Percentiles rank a stretch among this genome's conserved stretches.
phyloP scores from a whole-genome alignment of 441 rosid genomes.

The Bruguiera hainesii region DNA sequence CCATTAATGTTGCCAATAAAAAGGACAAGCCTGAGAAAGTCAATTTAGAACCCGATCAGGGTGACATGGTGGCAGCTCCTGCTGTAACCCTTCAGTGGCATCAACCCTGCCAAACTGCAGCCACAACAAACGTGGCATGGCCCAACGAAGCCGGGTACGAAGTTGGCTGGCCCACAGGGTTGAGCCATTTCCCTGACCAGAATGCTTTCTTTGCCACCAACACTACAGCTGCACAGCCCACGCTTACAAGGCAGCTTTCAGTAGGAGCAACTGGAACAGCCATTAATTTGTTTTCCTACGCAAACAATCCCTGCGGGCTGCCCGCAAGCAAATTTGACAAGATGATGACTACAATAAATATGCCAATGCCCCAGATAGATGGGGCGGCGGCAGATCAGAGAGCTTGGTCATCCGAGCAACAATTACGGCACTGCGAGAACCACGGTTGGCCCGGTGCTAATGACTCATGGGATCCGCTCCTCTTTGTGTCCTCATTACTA shows the following conservation, averaged over 20 bases:
- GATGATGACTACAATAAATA: neutral
- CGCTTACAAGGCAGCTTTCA: constrained; percentile 27
- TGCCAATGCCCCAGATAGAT: constrained; percentile 25
- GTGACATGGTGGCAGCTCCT: constrained; percentile 14
- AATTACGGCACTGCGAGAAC: constrained; percentile 28
- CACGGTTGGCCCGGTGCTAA: constrained; percentile 24
- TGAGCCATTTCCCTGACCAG: constrained; percentile 25
- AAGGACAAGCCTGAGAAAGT: constrained; percentile 9
- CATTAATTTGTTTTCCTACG: constrained; percentile 18
- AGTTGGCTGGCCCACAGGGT: constrained; percentile 30
- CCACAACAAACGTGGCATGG: constrained; percentile 24
- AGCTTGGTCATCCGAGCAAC: constrained; percentile 37
- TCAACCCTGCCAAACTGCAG: constrained; percentile 15
- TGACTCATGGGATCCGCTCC: constrained; percentile 40
- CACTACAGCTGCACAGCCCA: constrained; percentile 7
- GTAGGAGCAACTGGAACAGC: constrained; percentile 18
- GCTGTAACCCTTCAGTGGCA: constrained; percentile 23
- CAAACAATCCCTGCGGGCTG: constrained; percentile 21
- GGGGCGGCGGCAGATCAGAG: constrained; percentile 19
- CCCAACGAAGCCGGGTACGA: constrained; percentile 16
- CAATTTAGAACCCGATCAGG: constrained; percentile 18
- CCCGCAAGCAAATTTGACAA: constrained; percentile 6
- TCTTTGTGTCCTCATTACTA: constrained; percentile 34
- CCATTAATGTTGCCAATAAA: no score
- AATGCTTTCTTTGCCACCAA: constrained; percentile 14